phyloP scores from a whole-genome alignment of 768 basidiomycete species.

The Mycena olivaceomarginata region DNA sequence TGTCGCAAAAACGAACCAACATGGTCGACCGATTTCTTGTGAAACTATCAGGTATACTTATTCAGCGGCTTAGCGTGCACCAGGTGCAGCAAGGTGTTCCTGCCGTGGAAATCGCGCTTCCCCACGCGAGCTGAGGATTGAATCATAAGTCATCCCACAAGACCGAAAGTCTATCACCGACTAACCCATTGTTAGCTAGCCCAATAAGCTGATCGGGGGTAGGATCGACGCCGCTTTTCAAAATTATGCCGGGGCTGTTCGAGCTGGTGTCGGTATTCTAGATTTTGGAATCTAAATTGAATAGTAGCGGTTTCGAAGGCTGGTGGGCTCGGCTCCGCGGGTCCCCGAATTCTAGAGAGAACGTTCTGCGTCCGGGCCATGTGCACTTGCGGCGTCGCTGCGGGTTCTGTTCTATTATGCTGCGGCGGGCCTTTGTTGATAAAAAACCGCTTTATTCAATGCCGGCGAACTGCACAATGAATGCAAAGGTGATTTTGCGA shows the following conservation, averaged over 20 bases:
- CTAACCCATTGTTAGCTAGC: not conserved
- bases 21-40: too few relatives aligned
- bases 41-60: too few relatives aligned
- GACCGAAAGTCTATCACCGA: not conserved
- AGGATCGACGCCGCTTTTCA: conserved; percentile 19
- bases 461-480: not conserved
- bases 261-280: not conserved
- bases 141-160: not conserved
- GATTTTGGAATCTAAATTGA: not conserved
- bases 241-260: not conserved
- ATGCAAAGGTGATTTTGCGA: not conserved
- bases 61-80: too few relatives aligned
- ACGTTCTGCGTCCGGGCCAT: not conserved
- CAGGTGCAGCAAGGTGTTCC: too few relatives aligned
- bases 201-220: not conserved
- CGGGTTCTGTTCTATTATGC: conserved; percentile 18
- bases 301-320: not conserved
- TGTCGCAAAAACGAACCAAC: too few relatives aligned
- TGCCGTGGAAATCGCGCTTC: conserved; percentile 4
- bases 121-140: not conserved
- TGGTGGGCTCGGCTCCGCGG: conserved; percentile 24
- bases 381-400: not conserved
- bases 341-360: not conserved
- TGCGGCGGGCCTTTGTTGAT: not conserved
- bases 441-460: not conserved